Conservation (phyloP, 345 rosid species). For the Barbarea vulgaris region DNA sequence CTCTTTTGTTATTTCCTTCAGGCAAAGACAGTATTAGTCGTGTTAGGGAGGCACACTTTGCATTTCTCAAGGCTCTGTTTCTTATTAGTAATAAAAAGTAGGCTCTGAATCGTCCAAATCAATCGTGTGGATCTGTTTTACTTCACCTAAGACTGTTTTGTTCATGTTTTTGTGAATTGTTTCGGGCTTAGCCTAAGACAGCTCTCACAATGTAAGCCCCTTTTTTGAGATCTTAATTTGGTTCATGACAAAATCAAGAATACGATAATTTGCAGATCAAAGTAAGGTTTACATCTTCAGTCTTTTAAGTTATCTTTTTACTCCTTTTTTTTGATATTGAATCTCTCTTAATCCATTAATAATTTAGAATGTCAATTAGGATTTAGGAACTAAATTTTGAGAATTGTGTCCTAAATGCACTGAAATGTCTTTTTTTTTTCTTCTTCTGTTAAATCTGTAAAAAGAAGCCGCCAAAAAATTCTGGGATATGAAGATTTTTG, state of each 20-base stretch:
- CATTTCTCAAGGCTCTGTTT: conserved; percentile 23
- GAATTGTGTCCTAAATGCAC: not conserved
- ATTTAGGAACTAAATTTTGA: not conserved
- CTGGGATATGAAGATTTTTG: not conserved
- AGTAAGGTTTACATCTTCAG: not conserved
- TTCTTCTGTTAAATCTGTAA: not conserved
- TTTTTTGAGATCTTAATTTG: not conserved
- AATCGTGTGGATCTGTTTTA: conserved; percentile 8
- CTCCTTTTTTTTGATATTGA: not conserved
- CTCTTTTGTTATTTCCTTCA: conserved; percentile 17
- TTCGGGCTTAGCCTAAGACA: not conserved
- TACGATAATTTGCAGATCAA: no score
- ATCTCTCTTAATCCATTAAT: not conserved
- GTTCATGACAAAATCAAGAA: not conserved
- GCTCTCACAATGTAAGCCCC: not conserved
- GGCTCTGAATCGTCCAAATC: conserved; percentile 10
- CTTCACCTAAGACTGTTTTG: conserved; percentile 3
- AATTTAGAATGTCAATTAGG: not conserved
- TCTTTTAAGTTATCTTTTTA: not conserved
- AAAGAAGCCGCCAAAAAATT: not conserved
- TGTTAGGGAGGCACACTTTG: conserved; percentile 5
- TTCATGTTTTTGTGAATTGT: conserved; percentile 23
- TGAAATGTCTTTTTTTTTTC: no score
- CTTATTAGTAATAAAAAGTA: conserved; percentile 30
- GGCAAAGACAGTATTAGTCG: conserved; percentile 6